phyloP scores from a whole-genome alignment of 768 basidiomycete species.

The Pleurotus salmoneostramineus region DNA sequence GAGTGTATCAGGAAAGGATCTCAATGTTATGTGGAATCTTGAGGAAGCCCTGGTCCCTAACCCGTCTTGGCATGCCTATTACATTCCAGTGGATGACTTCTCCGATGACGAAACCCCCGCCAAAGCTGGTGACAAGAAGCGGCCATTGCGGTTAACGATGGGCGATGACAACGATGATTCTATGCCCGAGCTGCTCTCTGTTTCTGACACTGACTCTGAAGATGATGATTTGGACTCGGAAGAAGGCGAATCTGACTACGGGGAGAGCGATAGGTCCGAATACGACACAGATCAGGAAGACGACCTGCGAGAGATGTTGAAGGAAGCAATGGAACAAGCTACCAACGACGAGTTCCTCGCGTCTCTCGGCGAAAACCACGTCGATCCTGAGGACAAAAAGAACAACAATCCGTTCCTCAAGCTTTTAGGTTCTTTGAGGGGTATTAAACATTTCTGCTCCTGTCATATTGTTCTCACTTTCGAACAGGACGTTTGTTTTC shows the following conservation, averaged over 20 bases:
- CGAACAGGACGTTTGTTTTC: constrained; percentile 60
- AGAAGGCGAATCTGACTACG: constrained; percentile 26
- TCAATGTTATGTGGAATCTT: constrained; percentile 66
- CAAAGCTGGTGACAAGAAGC: constrained; percentile 25
- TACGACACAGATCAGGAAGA: constrained; percentile 73
- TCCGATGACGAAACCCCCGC: constrained; percentile 13
- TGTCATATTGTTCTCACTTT: neutral
- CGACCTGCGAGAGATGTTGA: constrained; percentile 51
- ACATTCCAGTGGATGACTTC: constrained; percentile 22
- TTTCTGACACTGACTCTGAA: constrained; percentile 47
- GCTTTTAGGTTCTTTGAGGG: constrained; percentile 70
- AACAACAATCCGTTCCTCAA: constrained; percentile 81
- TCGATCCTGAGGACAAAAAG: constrained; percentile 50
- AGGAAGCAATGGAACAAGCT: constrained; percentile 72
- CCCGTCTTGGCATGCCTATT: constrained; percentile 58
- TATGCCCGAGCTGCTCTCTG: constrained; percentile 66
- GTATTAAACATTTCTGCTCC: constrained; percentile 25
- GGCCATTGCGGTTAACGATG: constrained; percentile 48
- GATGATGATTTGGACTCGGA: constrained; percentile 33
- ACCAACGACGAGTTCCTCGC: constrained; percentile 60
- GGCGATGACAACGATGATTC: constrained; percentile 44
- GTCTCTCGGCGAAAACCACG: constrained; percentile 29
- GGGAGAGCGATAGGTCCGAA: constrained; percentile 30
- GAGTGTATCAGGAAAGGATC: constrained; percentile 41
- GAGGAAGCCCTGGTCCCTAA: constrained; percentile 42